Percentiles rank a stretch among this genome's conserved stretches.
These are phyloP conservation scores for Melampsora abietis-canadensis DNA, from an alignment of 1,284 basidiomycete genomes.

Conservation along the genomic window DNA sequence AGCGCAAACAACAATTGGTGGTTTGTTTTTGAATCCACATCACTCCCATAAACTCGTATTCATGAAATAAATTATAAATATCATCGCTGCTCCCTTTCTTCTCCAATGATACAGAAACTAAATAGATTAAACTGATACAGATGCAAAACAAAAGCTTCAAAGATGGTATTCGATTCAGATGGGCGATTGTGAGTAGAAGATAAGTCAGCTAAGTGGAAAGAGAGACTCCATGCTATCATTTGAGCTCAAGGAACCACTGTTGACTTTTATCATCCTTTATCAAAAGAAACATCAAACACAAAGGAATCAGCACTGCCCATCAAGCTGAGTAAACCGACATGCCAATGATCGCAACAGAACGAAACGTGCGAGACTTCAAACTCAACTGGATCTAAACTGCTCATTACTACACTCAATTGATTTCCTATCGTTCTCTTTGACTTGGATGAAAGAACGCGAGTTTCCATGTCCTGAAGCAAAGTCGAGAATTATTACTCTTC, in stretches of 20 bases:
- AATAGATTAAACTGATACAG: background rate
- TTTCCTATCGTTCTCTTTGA: constrained; percentile 35
- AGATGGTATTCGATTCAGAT: background rate
- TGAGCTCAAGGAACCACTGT: constrained; percentile 36
- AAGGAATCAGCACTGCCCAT: too few relatives aligned
- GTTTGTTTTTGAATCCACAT: too few relatives aligned
- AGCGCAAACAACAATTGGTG: too few relatives aligned
- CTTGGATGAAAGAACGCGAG: constrained; percentile 25
- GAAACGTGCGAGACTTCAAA: background rate
- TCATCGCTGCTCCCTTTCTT: too few relatives aligned
- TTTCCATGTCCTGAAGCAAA: constrained; percentile 34
- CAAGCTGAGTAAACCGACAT: too few relatives aligned
- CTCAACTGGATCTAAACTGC: constrained; percentile 39
- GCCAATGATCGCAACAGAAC: background rate
- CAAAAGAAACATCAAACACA: background rate
- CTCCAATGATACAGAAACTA: too few relatives aligned
- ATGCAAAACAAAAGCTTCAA: background rate
- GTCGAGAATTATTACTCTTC: background rate
- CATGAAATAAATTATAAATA: too few relatives aligned
- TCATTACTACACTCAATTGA: constrained; percentile 36
- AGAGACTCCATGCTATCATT: background rate
- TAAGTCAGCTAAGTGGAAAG: background rate
- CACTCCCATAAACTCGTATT: too few relatives aligned
- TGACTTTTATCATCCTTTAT: constrained; percentile 27
- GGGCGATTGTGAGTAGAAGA: background rate